phyloP scores from a whole-genome alignment of 2,329 filamentous ascomycete species.

The Dothidotthia symphoricarpi region DNA sequence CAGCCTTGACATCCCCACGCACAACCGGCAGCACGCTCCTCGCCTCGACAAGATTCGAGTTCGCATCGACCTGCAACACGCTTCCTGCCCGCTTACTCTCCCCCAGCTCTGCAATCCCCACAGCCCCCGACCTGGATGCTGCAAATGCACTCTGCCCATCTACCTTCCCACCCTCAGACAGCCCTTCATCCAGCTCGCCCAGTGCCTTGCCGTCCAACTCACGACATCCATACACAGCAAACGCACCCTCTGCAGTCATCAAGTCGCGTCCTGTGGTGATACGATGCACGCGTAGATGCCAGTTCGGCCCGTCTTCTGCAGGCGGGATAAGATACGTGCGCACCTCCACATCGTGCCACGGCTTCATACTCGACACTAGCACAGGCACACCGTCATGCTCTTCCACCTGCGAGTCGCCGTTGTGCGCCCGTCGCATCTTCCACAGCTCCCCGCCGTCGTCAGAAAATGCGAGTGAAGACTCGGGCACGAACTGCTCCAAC shows the following conservation, averaged over 20 bases:
- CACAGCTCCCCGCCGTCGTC: constrained; percentile 76
- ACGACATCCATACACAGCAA: constrained; percentile 65
- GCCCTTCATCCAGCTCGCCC: constrained; percentile 40
- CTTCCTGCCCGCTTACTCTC: constrained; percentile 54
- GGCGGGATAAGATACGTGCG: constrained; percentile 66
- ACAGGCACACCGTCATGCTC: constrained; percentile 56
- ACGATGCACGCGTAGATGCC: constrained; percentile 67
- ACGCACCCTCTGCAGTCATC: constrained; percentile 71
- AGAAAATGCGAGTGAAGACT: constrained; percentile 72
- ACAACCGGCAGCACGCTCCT: constrained; percentile 70
- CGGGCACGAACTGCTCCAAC: constrained; percentile 72
- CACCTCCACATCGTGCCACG: constrained; percentile 67
- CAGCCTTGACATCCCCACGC: constrained; percentile 59
- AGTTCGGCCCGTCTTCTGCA: constrained; percentile 54
- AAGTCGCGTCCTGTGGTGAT: constrained; percentile 61
- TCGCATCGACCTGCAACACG: constrained; percentile 73
- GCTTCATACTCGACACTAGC: constrained; percentile 68
- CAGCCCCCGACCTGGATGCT: constrained; percentile 51
- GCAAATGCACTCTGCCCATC: constrained; percentile 42
- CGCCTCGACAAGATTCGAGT: constrained; percentile 72
- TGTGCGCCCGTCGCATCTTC: constrained; percentile 70
- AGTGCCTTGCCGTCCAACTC: constrained; percentile 59
- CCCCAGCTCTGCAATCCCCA: constrained; percentile 51
- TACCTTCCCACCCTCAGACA: constrained; percentile 42
- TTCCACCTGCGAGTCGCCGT: constrained; percentile 61